Evolutionary conservation across 139 green algal genomes (phyloP).

Genomic region (Micractinium conductrix): DNA sequence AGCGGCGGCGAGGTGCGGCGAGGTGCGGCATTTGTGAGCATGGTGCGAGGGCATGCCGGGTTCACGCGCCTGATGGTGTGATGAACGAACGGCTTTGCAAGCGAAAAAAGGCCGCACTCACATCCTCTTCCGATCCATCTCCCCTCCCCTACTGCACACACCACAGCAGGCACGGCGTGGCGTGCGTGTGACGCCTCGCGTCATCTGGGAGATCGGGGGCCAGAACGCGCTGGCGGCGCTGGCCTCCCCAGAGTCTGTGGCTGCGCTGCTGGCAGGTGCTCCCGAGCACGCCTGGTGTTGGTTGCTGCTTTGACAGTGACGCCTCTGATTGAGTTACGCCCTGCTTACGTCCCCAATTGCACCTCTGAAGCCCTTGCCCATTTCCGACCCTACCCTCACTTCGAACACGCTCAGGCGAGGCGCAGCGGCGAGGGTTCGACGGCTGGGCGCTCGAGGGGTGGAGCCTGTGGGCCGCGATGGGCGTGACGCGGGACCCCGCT

Average conservation of each 20-base stretch:
- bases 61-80: too few species aligned
- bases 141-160: neutral
- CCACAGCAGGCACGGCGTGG: neutral
- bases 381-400: too few species aligned
- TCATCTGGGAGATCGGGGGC: constrained; percentile 49
- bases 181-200: constrained; percentile 48
- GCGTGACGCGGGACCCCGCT: constrained; percentile 32
- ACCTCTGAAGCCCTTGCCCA: too few species aligned
- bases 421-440: constrained; percentile 43
- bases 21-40: too few species aligned
- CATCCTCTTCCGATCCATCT: neutral
- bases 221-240: constrained; percentile 35
- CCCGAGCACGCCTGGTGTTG: too few species aligned
- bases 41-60: too few species aligned
- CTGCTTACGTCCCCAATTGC: neutral
- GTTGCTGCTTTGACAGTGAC: too few species aligned
- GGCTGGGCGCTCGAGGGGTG: constrained; percentile 65
- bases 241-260: neutral
- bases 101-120: too few species aligned
- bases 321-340: too few species aligned
- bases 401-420: neutral
- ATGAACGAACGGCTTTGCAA: too few species aligned
- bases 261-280: constrained; percentile 34
- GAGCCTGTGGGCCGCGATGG: constrained; percentile 41
- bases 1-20: too few species aligned